Evolutionary conservation across 1,284 basidiomycete genomes (phyloP).

Genomic region (Agaricales sp.): DNA sequence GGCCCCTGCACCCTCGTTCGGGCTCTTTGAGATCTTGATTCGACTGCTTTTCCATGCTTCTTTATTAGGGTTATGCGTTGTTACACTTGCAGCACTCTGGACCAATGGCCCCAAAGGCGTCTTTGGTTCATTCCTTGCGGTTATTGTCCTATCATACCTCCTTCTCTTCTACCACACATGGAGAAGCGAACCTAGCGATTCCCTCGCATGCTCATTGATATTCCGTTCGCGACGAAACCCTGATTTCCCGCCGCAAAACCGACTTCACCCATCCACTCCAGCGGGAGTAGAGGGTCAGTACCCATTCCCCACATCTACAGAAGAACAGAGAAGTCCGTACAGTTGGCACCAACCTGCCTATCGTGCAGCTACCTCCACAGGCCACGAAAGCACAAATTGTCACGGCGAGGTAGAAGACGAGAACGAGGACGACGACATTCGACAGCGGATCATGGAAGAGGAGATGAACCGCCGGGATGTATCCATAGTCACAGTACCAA

Average conservation of each 20-base stretch:
- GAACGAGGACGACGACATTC: slow-evolving; percentile 59
- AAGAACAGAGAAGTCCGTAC: slow-evolving; percentile 41
- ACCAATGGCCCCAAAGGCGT: slow-evolving; percentile 36
- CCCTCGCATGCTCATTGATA: slow-evolving; percentile 42
- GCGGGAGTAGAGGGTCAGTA: slow-evolving; percentile 33
- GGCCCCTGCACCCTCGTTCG: slow-evolving; percentile 24
- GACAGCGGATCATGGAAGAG: slow-evolving; percentile 64
- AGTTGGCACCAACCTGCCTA: slow-evolving; percentile 50
- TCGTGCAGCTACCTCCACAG: slow-evolving; percentile 31
- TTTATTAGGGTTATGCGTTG: slow-evolving; percentile 44
- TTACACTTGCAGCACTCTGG: slow-evolving; percentile 53
- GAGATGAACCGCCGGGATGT: slow-evolving; percentile 72
- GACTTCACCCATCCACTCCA: slow-evolving; percentile 19
- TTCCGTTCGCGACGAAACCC: slow-evolving; percentile 30
- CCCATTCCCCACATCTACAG: slow-evolving; percentile 36
- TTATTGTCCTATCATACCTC: slow-evolving; percentile 47
- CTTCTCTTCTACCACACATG: slow-evolving; percentile 43
- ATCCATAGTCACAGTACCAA: slow-evolving; percentile 71
- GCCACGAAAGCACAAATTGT: slow-evolving; percentile 37
- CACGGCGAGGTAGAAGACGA: slow-evolving; percentile 46
- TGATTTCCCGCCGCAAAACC: slow-evolving; percentile 11
- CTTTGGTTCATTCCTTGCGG: slow-evolving; percentile 59
- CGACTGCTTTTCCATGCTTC: slow-evolving; percentile 47
- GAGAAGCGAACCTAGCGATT: slow-evolving; percentile 42
- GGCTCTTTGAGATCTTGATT: slow-evolving; percentile 26